Conservation (phyloP, 164 flowering plant species). For the Sextonia rubra region DNA sequence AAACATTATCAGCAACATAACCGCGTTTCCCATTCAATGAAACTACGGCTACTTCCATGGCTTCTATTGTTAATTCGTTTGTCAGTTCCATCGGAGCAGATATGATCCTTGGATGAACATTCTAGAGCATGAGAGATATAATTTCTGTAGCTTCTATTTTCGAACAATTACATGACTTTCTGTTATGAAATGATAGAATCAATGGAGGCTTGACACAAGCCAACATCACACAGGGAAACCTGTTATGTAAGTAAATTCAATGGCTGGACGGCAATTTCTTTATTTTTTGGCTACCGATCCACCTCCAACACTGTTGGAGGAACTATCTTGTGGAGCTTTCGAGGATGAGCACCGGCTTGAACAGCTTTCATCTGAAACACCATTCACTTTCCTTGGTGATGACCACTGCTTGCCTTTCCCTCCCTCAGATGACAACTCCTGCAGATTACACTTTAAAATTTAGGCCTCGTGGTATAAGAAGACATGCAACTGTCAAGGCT, state of each 20-base stretch:
- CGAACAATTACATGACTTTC: background rate
- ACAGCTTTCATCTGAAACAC: slow-evolving; percentile 36
- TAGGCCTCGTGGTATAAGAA: background rate
- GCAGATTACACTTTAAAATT: slow-evolving; percentile 10
- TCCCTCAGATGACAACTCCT: slow-evolving; percentile 43
- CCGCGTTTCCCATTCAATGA: no score
- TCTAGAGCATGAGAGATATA: background rate
- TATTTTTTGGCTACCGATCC: slow-evolving; percentile 27
- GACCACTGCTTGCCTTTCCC: slow-evolving; percentile 39
- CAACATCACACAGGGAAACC: background rate
- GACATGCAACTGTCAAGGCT: background rate
- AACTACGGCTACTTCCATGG: background rate
- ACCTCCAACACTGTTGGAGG: slow-evolving; percentile 57
- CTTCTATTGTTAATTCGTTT: background rate
- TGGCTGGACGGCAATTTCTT: slow-evolving; percentile 5
- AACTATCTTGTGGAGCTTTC: slow-evolving; percentile 46
- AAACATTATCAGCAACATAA: no score
- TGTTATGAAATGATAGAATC: no score
- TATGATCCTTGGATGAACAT: background rate
- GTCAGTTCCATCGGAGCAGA: background rate
- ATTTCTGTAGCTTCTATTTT: background rate
- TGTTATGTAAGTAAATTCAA: background rate
- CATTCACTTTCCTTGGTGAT: slow-evolving; percentile 30
- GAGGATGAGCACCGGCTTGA: slow-evolving; percentile 67
- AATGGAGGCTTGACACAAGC: background rate